These are phyloP conservation scores for Sphaerosporella brunnea DNA, from an alignment of 495 filamentous ascomycete species.

Conservation along the genomic window DNA sequence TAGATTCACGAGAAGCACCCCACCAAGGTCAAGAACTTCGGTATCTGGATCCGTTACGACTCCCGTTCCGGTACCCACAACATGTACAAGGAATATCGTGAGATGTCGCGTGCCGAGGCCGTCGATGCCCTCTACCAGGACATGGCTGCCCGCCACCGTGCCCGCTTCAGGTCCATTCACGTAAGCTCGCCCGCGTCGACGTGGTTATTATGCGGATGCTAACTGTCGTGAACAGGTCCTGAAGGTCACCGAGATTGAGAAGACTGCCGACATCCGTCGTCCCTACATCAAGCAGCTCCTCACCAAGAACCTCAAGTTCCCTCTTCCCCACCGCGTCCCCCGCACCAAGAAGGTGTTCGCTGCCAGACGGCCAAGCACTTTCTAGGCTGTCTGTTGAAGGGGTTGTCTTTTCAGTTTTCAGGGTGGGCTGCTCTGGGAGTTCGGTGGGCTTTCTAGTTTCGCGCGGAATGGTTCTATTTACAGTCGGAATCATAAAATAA, in stretches of 20 bases:
- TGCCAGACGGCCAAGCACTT: conserved; percentile 80
- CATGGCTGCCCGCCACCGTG: conserved; percentile 95
- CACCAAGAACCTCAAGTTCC: conserved; percentile 88
- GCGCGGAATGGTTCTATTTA: too few species aligned
- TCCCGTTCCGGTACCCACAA: conserved; percentile 99
- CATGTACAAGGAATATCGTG: conserved; percentile 99
- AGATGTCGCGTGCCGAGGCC: conserved; percentile 85
- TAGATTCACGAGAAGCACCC: conserved; percentile 98
- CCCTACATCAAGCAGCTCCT: conserved; percentile 98
- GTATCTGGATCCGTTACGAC: conserved; percentile 99
- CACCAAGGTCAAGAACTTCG: conserved; percentile 99
- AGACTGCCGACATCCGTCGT: conserved; percentile 78
- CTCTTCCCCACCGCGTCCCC: conserved; percentile 84
- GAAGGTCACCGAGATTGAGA: conserved; percentile 90
- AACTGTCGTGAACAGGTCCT: conserved; percentile 50
- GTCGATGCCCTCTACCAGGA: conserved; percentile 97
- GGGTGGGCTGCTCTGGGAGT: conserved; percentile 4
- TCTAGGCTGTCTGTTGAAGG: conserved; percentile 29
- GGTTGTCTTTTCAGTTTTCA: conserved; percentile 3
- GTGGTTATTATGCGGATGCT: not conserved
- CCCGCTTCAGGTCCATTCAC: conserved; percentile 93
- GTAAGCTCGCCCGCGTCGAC: conserved; percentile 38
- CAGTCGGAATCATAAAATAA: too few species aligned
- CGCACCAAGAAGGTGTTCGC: conserved; percentile 77
- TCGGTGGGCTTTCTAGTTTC: too few species aligned